phyloP scores from a whole-genome alignment of 805 yeast species.

The Schwanniomyces vanrijiae region DNA sequence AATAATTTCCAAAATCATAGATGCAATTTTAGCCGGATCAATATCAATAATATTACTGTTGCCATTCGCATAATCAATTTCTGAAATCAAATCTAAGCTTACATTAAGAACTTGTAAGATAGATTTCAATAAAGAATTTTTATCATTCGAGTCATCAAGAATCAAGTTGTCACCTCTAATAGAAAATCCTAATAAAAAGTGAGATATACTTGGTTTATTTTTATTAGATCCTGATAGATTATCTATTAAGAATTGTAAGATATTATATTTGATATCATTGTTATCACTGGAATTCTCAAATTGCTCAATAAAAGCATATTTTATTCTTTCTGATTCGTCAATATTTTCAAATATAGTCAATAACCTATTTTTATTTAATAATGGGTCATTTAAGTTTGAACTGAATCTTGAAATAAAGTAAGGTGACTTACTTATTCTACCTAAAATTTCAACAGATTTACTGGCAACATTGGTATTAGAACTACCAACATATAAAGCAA shows the following conservation, averaged over 20 bases:
- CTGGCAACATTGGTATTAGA: conserved; percentile 50
- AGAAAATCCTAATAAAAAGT: conserved; percentile 76
- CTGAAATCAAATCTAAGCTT: conserved; percentile 44
- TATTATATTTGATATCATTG: conserved; percentile 51
- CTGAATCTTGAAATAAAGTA: conserved; percentile 37
- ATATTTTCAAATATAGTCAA: conserved; percentile 71
- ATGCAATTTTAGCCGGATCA: conserved; percentile 58
- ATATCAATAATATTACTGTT: conserved; percentile 41
- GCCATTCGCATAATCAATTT: conserved; percentile 33
- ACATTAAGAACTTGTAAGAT: conserved; percentile 51
- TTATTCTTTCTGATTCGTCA: conserved; percentile 75
- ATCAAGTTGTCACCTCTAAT: conserved; percentile 44
- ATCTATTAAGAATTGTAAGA: conserved; percentile 57
- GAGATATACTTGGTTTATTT: conserved; percentile 57
- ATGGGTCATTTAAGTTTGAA: conserved; percentile 16
- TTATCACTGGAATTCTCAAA: conserved; percentile 41
- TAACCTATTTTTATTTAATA: conserved; percentile 56
- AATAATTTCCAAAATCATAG: conserved; percentile 60
- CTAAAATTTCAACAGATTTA: conserved; percentile 53
- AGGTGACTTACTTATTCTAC: conserved; percentile 47
- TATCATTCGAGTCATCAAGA: conserved; percentile 57
- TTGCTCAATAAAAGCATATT: conserved; percentile 71
- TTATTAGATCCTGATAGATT: conserved; percentile 44
- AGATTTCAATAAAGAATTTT: conserved; percentile 58
- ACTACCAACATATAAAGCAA: conserved; percentile 73